Conservation (phyloP, 345 rosid genomes). For the thale cress (Arabidopsis thaliana) region TAIR10.1 NC_003076.8:549001-549500, state of each 20-base stretch:
- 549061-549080: slow-evolving; percentile 79
- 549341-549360: slow-evolving; percentile 92
- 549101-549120: slow-evolving; percentile 74
- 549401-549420: slow-evolving; percentile 84
- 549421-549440: slow-evolving; percentile 80
- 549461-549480: slow-evolving; percentile 92
- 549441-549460: slow-evolving; percentile 74
- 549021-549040: slow-evolving; percentile 58
- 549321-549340: slow-evolving; percentile 75
- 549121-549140: slow-evolving; percentile 41
- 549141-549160: slow-evolving; percentile 79
- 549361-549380: slow-evolving; percentile 92
- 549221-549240: slow-evolving; percentile 57
- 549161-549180: slow-evolving; percentile 65
- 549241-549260: slow-evolving; percentile 85
- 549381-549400: slow-evolving; percentile 82
- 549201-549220: slow-evolving; percentile 57
- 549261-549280: slow-evolving; percentile 73
- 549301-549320: slow-evolving; percentile 88
- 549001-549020: slow-evolving; percentile 58
- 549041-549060: slow-evolving; percentile 77
- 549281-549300: slow-evolving; percentile 95
- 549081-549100: slow-evolving; percentile 67
- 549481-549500: slow-evolving; percentile 93
- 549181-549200: slow-evolving; percentile 66